Evolutionary conservation across 306 rosid species (phyloP).

Genomic region (Dicorynia guianensis): DNA sequence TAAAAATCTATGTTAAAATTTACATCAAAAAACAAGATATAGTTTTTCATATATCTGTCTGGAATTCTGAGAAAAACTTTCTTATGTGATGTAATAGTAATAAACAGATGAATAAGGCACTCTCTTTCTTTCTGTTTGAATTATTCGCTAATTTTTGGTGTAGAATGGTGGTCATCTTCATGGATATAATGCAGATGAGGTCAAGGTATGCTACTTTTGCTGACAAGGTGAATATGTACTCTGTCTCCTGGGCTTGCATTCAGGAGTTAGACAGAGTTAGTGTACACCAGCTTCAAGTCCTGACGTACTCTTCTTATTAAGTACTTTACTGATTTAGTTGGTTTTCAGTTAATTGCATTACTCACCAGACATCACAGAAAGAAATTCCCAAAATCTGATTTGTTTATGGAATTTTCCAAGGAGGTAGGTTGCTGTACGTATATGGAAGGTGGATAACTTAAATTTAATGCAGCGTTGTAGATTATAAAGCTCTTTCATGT

Average conservation of each 20-base stretch:
- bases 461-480: no score
- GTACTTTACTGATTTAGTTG: conserved; percentile 11
- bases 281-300: background rate
- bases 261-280: background rate
- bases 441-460: background rate
- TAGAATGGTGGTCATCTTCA: conserved; percentile 41
- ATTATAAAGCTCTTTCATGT: conserved; percentile 6
- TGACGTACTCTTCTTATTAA: background rate
- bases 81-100: background rate
- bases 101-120: background rate
- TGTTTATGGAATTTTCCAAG: conserved; percentile 29
- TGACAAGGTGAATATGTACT: background rate
- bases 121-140: background rate
- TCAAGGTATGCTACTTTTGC: conserved; percentile 44
- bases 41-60: background rate
- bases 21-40: background rate
- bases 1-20: no score
- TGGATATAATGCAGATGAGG: conserved; percentile 47
- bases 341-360: conserved; percentile 48
- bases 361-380: conserved; percentile 49
- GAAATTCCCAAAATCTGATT: conserved; percentile 47
- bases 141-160: background rate
- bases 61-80: background rate
- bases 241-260: background rate
- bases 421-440: conserved; percentile 39